A percentile compares a stretch with the other conserved stretches of the same genome.
Conservation (phyloP, 257 asterid genomes). For the Leonotis leonurus region DNA sequence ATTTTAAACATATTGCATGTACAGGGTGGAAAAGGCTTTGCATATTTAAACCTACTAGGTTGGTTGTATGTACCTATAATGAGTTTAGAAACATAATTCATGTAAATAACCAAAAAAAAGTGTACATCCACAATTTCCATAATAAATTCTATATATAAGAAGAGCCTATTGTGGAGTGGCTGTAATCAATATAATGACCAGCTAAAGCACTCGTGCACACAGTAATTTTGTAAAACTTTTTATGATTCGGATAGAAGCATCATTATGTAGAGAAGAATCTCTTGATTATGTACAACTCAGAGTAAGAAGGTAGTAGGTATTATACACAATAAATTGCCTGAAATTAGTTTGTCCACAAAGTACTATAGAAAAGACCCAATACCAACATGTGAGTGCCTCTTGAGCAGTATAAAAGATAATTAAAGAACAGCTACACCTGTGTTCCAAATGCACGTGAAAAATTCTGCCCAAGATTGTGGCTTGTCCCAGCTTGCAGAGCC, state of each 20-base stretch:
- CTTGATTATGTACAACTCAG: neutral
- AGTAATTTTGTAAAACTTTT: neutral
- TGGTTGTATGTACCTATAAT: neutral
- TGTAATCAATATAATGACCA: neutral
- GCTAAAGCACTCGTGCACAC: constrained; percentile 2
- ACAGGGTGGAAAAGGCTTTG: neutral
- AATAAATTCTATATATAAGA: neutral
- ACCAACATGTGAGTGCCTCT: neutral
- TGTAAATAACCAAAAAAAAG: neutral
- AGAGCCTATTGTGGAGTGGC: neutral
- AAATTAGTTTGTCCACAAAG: neutral
- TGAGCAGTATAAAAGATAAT: neutral
- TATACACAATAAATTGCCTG: neutral
- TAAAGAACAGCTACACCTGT: constrained; percentile 42
- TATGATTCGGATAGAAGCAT: neutral
- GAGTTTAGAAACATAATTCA: neutral
- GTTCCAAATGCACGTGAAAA: constrained; percentile 94
- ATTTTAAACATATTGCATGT: neutral
- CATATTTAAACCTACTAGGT: neutral
- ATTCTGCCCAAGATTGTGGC: constrained; percentile 98
- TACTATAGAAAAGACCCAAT: neutral
- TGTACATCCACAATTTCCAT: neutral
- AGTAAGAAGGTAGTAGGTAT: neutral
- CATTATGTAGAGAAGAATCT: neutral
- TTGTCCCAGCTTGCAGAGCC: constrained; percentile 98